phyloP scores from a whole-genome alignment of 441 rosid genomes.

The Populus tomentosa region DNA sequence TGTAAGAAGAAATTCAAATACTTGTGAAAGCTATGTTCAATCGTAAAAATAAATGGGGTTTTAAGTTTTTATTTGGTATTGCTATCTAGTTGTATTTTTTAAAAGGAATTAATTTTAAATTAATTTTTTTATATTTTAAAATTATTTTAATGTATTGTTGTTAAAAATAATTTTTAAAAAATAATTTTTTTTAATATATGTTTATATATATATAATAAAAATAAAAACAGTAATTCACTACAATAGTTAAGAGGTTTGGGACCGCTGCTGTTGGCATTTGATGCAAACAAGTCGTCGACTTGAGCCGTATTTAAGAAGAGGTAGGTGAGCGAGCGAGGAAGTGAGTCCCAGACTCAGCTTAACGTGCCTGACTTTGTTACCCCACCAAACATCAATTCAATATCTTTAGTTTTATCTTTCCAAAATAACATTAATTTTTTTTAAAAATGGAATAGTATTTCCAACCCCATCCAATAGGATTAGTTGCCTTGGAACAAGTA shows the following conservation, averaged over 20 bases:
- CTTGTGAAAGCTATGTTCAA: too few species aligned
- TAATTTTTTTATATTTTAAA: too few species aligned
- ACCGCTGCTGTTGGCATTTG: not conserved
- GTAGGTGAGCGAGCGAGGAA: not conserved
- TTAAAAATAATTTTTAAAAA: too few species aligned
- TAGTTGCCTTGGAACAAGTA: not conserved
- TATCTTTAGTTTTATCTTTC: not conserved
- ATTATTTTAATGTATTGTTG: too few species aligned
- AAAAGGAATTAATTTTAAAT: too few species aligned
- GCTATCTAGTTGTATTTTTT: too few species aligned
- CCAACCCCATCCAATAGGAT: not conserved
- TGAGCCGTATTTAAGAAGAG: not conserved
- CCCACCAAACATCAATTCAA: not conserved
- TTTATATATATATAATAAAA: too few species aligned
- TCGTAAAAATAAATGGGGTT: too few species aligned
- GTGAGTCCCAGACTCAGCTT: not conserved
- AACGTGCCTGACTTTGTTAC: too few species aligned
- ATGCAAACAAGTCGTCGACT: not conserved
- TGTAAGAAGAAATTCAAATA: too few species aligned
- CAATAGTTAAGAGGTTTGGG: not conserved
- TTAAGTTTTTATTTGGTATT: rapidly evolving
- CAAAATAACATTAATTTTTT: not conserved
- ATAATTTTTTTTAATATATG: too few species aligned
- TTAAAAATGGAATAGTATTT: not conserved
- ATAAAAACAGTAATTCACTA: too few species aligned